Base-by-base conservation (phyloP, 208 protist species). In the Paratrypanosoma confusum region DNA sequence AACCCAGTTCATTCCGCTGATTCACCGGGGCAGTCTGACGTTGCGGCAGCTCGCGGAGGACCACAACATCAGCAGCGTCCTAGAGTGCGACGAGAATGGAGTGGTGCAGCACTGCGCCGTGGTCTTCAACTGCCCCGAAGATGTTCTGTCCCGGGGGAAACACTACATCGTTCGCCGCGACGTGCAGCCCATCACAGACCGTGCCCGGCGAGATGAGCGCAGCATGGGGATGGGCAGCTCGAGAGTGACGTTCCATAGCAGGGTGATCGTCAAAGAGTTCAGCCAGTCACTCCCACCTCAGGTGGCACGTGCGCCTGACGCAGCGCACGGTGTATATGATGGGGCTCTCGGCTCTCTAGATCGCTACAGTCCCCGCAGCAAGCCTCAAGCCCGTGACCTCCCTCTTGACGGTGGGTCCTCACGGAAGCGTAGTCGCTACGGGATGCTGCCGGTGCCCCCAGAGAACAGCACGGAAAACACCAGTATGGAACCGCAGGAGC, bases 221-320 rank as follows among this genome's bases (percentile, higher is more conserved):
- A 57, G 50, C 8, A 25, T 63, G 2, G 66, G 69, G 31, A 42
- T 48, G 1, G 46, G 53, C 10, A 56, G 48, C 25, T 77, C 55
- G 8, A 70, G 71, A 1, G 81, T 90, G 10, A 80, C 74, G 11
- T 90, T 90, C 50, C 71, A 70, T 14, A 65, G 77, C 3, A 85
- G 84, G 35, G 83, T 90, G 34, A 36, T 59, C 10, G 77, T 90
- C 27, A 71, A 85, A 52, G 76, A 90, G 68, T 90, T 82, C 55
- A 68, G 83, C 32, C 39, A 78, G 37, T 61, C 73, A 10, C 52
- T 56, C 54, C 35, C 40, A 10, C 65, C 71, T 22, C 48, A 45
- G 0, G 39, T 49, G 13, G 16, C 24, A 20, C 29, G 22, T 3
- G 0, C n/a, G 13, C 25, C 17, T 17, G 32, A 39, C 22, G 21